Base-by-base conservation (phyloP, 139 green algal genomes). In the Chara braunii region DNA sequence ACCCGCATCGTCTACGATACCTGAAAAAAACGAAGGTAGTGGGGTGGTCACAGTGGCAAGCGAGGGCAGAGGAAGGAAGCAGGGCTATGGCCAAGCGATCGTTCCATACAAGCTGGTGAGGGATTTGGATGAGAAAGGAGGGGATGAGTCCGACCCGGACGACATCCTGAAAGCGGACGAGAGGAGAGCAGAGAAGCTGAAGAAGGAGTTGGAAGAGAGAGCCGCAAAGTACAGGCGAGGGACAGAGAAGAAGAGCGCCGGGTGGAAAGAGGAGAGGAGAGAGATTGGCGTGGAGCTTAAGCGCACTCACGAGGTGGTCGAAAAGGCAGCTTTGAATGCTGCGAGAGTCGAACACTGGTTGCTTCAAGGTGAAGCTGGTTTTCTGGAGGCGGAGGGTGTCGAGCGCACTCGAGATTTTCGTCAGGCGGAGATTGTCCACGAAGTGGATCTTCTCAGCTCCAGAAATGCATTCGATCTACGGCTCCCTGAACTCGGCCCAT, bases 381-480 rank as follows among this genome's bases (percentile, higher is more conserved):
- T 37, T 7, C 62, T 97, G 36, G 91, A 95, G 68, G 85, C 88
- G 8, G 91, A 97, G 72, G 86, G 82, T 0, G 24, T 91, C 33
- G 92, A 98, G 70, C 79, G 81, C 32, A 98, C 92, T 0, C 94
- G 80, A 76, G 81, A 82, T 31, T 89, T 95, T 57, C 66, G 83
- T 58, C 92, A 98, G 78, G 30, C 70, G 23, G 88, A 89, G 32
- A 91, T 97, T 28, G 78, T 86, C 3, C 7, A 64, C 37, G 76
- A 71, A 33, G 82, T 86, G 28, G 85, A 87, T 24, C 42, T 50
- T 8, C 81, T 83, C 2, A 84, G 84, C 7, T 77, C 75, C 0
- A 45, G 64, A n/a, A 96, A 96, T 63, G 86, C 72, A 0, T 94
- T 96, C 58, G 88, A 98, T 74, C 77, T 98, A 11, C 29, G 36